Percentiles rank a stretch among this genome's conserved stretches.
Conservation (phyloP, 306 rosid species). For the Dalbergia cultrata region DNA sequence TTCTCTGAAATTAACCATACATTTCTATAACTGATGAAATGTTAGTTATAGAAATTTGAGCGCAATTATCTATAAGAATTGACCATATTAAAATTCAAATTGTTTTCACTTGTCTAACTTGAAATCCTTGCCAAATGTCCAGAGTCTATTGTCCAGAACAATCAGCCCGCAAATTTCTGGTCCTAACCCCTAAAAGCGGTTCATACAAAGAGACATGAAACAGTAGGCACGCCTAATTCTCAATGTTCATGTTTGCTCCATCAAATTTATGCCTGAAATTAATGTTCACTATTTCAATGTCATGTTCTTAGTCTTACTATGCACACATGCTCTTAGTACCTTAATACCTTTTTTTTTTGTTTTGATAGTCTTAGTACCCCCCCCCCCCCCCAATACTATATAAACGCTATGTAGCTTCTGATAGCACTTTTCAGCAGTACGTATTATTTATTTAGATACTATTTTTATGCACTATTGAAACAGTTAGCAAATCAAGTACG, state of each 20-base stretch:
- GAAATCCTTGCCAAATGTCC: neutral
- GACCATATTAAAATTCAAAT: neutral
- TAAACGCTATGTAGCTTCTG: too few relatives aligned
- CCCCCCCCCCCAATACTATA: too few relatives aligned
- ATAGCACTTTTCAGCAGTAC: too few relatives aligned
- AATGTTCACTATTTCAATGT: constrained; percentile 17
- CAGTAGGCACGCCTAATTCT: constrained; percentile 2
- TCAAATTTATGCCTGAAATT: too few relatives aligned
- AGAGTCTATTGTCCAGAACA: constrained; percentile 6
- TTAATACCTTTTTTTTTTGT: too few relatives aligned
- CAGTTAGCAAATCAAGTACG: too few relatives aligned
- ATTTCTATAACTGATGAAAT: neutral
- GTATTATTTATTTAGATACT: too few relatives aligned
- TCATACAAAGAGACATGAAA: constrained; percentile 14
- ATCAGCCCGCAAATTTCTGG: constrained; percentile 30
- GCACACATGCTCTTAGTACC: neutral
- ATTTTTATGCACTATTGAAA: too few relatives aligned
- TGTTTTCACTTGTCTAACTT: neutral
- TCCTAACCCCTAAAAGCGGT: constrained; percentile 4
- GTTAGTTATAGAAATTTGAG: neutral
- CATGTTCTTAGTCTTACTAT: constrained; percentile 34
- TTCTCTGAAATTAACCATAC: neutral
- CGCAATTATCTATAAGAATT: neutral
- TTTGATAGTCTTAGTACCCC: too few relatives aligned
- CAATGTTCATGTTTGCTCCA: neutral